Percentiles rank a stretch among this genome's conserved stretches.
Evolutionary conservation across 2,329 filamentous ascomycete species (phyloP).

Genomic region (Parascedosporium putredinis): DNA sequence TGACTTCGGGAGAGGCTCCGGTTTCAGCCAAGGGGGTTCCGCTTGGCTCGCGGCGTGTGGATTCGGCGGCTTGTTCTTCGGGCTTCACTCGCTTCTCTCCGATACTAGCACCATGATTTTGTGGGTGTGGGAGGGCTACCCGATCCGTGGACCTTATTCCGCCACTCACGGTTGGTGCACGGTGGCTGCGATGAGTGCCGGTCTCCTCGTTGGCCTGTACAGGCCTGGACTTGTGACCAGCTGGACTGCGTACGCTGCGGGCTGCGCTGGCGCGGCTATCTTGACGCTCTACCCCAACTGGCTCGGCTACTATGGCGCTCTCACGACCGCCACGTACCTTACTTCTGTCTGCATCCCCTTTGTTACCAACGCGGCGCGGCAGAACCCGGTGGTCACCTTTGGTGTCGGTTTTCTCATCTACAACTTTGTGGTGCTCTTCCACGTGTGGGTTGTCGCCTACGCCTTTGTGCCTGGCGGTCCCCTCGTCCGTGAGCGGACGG

Average conservation of each 20-base stretch:
- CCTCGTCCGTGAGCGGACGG: constrained; percentile 83
- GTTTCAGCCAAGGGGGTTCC: constrained; percentile 46
- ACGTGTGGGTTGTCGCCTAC: constrained; percentile 97
- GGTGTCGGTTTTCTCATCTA: constrained; percentile 84
- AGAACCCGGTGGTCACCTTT: constrained; percentile 70
- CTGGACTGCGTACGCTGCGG: constrained; percentile 71
- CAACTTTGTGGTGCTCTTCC: constrained; percentile 91
- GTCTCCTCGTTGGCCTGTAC: constrained; percentile 66
- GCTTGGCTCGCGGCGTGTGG: constrained; percentile 63
- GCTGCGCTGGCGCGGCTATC: constrained; percentile 67
- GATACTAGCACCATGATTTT: constrained; percentile 98
- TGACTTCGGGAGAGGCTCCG: constrained; percentile 26
- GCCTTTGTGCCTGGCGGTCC: constrained; percentile 94
- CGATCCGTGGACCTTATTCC: constrained; percentile 75
- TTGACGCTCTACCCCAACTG: constrained; percentile 72
- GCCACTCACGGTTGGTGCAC: constrained; percentile 86
- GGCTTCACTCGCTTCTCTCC: constrained; percentile 81
- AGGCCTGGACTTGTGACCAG: constrained; percentile 60
- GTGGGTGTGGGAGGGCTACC: constrained; percentile 97
- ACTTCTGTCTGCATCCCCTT: constrained; percentile 70
- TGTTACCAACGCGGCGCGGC: constrained; percentile 64
- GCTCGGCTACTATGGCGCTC: constrained; percentile 79
- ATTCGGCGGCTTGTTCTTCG: constrained; percentile 76
- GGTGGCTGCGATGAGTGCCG: constrained; percentile 74
- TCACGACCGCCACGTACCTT: constrained; percentile 66